Conservation (phyloP, 441 rosid species). For the Populus hybrid region DNA sequence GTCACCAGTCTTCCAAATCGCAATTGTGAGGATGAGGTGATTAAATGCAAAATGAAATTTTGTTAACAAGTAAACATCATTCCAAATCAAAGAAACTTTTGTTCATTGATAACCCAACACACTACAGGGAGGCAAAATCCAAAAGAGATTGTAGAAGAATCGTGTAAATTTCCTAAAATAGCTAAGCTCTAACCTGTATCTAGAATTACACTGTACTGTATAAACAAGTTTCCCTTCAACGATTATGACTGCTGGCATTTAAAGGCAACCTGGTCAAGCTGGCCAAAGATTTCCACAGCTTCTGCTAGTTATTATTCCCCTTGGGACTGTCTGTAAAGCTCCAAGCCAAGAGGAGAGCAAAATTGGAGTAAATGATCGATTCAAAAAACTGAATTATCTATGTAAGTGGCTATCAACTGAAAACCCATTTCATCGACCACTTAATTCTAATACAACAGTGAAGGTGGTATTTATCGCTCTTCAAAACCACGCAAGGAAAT, state of each 20-base stretch:
- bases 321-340: slow-evolving; percentile 8
- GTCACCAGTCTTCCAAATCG: background rate
- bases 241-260: slow-evolving; percentile 8
- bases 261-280: slow-evolving; percentile 11
- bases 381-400: slow-evolving; percentile 15
- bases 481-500: slow-evolving; percentile 40
- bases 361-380: slow-evolving; percentile 25
- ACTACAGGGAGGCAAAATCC: background rate
- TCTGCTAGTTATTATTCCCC: slow-evolving; percentile 20
- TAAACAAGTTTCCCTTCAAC: slow-evolving; percentile 21
- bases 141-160: slow-evolving; percentile 18
- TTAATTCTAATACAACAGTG: slow-evolving; percentile 6
- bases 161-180: slow-evolving; percentile 19
- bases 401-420: slow-evolving; percentile 8
- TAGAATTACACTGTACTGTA: slow-evolving; percentile 23
- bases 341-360: slow-evolving; percentile 3
- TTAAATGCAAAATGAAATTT: background rate
- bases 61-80: background rate
- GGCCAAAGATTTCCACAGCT: slow-evolving; percentile 18
- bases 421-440: slow-evolving; percentile 7
- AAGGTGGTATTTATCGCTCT: slow-evolving; percentile 27
- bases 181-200: slow-evolving; percentile 18
- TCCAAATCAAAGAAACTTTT: slow-evolving; percentile 7
- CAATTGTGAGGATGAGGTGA: background rate
- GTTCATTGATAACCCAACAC: slow-evolving; percentile 26